A percentile compares a stretch with the other conserved stretches of the same genome.
Conservation (phyloP, 176 grass and related monocot genomes). For the Musa schizocarpa region DNA sequence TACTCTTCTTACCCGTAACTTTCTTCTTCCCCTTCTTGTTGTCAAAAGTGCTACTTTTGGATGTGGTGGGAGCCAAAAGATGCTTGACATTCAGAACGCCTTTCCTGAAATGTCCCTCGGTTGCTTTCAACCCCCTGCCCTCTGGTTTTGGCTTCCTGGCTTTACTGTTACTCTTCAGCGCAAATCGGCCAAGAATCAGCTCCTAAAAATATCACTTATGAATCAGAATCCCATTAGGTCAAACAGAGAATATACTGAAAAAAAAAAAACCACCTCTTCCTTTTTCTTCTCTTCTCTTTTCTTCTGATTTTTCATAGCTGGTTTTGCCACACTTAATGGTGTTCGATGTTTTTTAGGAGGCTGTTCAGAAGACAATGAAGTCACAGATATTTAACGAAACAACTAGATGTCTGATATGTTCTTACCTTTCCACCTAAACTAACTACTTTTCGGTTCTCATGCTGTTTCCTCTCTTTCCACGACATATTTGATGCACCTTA, state of each 20-base stretch:
- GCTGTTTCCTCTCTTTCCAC: conserved; percentile 66
- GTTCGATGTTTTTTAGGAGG: conserved; percentile 71
- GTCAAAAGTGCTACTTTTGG: conserved; percentile 31
- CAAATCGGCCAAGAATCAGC: conserved; percentile 53
- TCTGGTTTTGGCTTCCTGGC: conserved; percentile 51
- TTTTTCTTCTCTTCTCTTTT: conserved; percentile 56
- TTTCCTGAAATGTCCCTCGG: conserved; percentile 80
- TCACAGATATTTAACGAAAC: not conserved
- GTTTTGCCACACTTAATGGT: conserved; percentile 68
- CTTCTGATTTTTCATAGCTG: conserved; percentile 80
- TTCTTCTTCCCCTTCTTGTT: conserved; percentile 32
- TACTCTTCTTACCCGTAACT: conserved; percentile 38
- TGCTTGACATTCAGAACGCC: conserved; percentile 87
- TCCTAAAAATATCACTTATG: conserved; percentile 39
- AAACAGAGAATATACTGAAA: not conserved
- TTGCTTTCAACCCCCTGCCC: conserved; percentile 53
- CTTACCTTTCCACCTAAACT: conserved; percentile 77
- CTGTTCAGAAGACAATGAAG: conserved; percentile 31
- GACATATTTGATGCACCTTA: conserved; percentile 70
- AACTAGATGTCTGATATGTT: not conserved
- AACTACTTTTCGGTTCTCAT: conserved; percentile 75
- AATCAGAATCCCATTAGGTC: not conserved
- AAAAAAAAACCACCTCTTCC: conserved; percentile 52
- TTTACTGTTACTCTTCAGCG: conserved; percentile 30
- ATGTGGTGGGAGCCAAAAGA: conserved; percentile 48